Evolutionary conservation across 352 stramenopile species (phyloP), one percentile per base, ranked within the genome.

Genomic region (Phytophthora rubi): DNA sequence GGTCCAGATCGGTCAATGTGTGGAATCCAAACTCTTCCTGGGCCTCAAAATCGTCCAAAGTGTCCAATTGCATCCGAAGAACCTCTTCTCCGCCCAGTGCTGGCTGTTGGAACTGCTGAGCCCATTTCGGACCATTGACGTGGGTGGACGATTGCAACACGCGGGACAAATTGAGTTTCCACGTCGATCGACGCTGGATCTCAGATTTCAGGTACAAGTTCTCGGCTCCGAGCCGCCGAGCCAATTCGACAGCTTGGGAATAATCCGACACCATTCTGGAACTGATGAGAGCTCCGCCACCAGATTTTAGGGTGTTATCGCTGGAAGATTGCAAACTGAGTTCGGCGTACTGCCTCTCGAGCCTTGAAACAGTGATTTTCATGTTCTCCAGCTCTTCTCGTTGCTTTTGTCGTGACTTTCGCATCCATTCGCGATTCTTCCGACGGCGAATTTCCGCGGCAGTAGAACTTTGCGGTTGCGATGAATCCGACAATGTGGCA

Each of bases 341-440:
- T 4, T 59, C 39, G 1, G 65, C 62, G 58, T 82, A 82, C 55
- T 82, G 70, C 12, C 59, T 64, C 53, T 86, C 73, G 15, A 86
- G 69, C 18, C 63, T 58, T 28, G 66, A 61, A 30, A 83, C 73
- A 0, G 62, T 81, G 2, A 53, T 53, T 42, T 70, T 76, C 77
- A 83, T 81, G 10, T 55, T 59, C 16, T 79, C 39, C 12, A 85
- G 52, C 28, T 82, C 66, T 26, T 85, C 53, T 37, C 63, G 62
- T 58, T 82, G 59, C 10, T 72, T 71, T 33, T 78, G 77, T 21
- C 75, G 57, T 12, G 77, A 55, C 7, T 65, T 65, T 2, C 75
- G 68, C 77, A 85, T 85, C 51, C 75, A 83, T 45, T 82, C 75
- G 4, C 77, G 75, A 51, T 85, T 85, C 47, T 81, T 81, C 55